A percentile compares a stretch with the other conserved stretches of the same genome.
Evolutionary conservation across 2,329 filamentous ascomycete genomes (phyloP).

Genomic region (Drechslera avenae): DNA sequence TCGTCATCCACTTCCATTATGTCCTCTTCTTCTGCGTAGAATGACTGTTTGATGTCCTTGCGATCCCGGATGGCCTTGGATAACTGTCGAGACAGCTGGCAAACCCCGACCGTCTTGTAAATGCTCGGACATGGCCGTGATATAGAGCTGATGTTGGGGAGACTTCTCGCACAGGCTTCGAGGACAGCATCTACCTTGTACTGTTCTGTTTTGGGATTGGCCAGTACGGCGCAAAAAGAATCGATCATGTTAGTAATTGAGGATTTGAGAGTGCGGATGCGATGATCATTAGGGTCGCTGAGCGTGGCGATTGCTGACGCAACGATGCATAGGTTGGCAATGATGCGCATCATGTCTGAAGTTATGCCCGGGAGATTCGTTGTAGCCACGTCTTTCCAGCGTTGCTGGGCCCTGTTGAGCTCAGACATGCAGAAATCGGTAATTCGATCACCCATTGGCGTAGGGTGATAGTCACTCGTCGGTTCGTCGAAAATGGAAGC

Average conservation of each 20-base stretch:
- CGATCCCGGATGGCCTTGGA: constrained; percentile 39
- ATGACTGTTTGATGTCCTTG: constrained; percentile 39
- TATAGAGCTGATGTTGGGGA: constrained; percentile 36
- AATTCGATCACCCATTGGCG: constrained; percentile 39
- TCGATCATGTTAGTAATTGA: constrained; percentile 31
- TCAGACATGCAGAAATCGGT: constrained; percentile 55
- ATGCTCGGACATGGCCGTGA: constrained; percentile 14
- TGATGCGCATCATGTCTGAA: constrained; percentile 56
- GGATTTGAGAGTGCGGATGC: constrained; percentile 27
- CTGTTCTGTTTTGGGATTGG: constrained; percentile 47
- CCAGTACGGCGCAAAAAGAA: constrained; percentile 43
- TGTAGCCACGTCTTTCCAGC: constrained; percentile 51
- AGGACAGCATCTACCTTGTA: constrained; percentile 53
- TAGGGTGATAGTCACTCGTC: constrained; percentile 24
- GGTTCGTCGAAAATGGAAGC: constrained; percentile 7
- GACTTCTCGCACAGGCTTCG: constrained; percentile 40
- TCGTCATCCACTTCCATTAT: constrained; percentile 71
- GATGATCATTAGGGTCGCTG: constrained; percentile 26
- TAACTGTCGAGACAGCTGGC: constrained; percentile 39
- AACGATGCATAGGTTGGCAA: constrained; percentile 57
- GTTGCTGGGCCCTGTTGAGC: constrained; percentile 52
- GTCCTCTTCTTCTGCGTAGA: constrained; percentile 52
- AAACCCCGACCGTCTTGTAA: constrained; percentile 41
- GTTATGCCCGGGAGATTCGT: constrained; percentile 55
- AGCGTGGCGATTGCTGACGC: constrained; percentile 40